phyloP scores from a whole-genome alignment of 2,329 filamentous ascomycete species.

The Fusarium pseudograminearum region DNA sequence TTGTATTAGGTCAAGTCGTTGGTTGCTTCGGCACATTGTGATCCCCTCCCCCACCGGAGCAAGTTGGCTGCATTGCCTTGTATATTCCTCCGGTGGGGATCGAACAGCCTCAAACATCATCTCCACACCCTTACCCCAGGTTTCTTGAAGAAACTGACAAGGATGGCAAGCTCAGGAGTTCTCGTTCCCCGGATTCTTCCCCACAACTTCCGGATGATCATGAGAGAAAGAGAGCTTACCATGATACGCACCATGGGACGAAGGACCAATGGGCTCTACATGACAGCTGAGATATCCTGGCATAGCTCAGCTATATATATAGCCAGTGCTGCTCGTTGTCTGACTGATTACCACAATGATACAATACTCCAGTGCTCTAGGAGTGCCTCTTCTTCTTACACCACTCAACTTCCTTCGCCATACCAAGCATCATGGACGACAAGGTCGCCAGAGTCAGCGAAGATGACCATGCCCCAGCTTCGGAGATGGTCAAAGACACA shows the following conservation, averaged over 20 bases:
- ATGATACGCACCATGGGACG: constrained; percentile 5
- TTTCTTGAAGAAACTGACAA: constrained; percentile 7
- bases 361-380: neutral
- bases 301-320: constrained; percentile 8
- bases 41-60: constrained; percentile 23
- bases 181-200: constrained; percentile 18
- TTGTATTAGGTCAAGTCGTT: neutral
- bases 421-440: constrained; percentile 19
- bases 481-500: constrained; percentile 20
- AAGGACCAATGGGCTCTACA: neutral
- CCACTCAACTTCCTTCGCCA: neutral
- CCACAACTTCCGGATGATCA: constrained; percentile 17
- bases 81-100: constrained; percentile 20
- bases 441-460: constrained; percentile 37
- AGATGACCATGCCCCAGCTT: constrained; percentile 23
- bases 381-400: neutral
- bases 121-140: constrained; percentile 15
- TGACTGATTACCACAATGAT: neutral
- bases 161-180: neutral
- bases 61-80: too few species aligned
- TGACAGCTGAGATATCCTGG: neutral
- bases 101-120: neutral
- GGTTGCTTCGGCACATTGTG: neutral
- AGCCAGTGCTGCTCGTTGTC: constrained; percentile 9
- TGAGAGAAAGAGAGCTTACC: neutral